Base-by-base conservation (phyloP, 257 asterid species). In the Petunia axillaris region DNA sequence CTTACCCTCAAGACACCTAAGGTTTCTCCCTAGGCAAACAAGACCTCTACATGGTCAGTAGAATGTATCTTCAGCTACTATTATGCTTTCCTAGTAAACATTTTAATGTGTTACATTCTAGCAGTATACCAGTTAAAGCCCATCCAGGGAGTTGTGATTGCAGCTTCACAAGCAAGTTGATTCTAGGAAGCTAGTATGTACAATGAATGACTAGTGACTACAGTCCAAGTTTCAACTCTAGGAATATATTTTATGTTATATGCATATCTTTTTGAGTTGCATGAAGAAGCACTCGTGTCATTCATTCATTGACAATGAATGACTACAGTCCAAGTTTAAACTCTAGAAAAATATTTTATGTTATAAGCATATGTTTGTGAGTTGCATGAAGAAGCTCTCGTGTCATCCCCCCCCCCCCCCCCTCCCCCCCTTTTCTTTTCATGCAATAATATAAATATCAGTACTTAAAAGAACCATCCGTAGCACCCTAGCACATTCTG, bases 111-210 rank as follows among this genome's bases (percentile, higher is more conserved):
- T 66, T 40, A 41, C 54, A 66, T 40, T 40, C 75, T 66, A 40
- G 37, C 38, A 67, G 54, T 67, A 67, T n/a, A 41, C 75, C 54
- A 41, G 75, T 40, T 7, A 67, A 43, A 64, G 4, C 54, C 75
- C 54, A 67, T 53, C 15, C 75, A 41, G 54, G 50, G 41, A 67
- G 54, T 41, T 67, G 54, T n/a, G 13, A 15, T n/a, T 67, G 38
- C 74, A 65, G 74, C 74, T 39, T 67, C 75, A 48, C 75, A n/a
- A 41, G 75, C 38, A 43, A n/a, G 39, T 67, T 9, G 38, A 37
- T 53, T 35, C 3, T 39, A 36, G 76, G 25, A 68, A 43, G 40
- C 53, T n/a, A 43, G 57, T 8, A 43, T 41, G 76, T n/a, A 67
- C 44, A 43, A 55, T 67, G n/a, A 67, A n/a, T n/a, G 40, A 25